Evolutionary conservation across 345 rosid species (phyloP), one percentile per base, ranked within the genome.

Genomic region (Citrus mangshanensis): DNA sequence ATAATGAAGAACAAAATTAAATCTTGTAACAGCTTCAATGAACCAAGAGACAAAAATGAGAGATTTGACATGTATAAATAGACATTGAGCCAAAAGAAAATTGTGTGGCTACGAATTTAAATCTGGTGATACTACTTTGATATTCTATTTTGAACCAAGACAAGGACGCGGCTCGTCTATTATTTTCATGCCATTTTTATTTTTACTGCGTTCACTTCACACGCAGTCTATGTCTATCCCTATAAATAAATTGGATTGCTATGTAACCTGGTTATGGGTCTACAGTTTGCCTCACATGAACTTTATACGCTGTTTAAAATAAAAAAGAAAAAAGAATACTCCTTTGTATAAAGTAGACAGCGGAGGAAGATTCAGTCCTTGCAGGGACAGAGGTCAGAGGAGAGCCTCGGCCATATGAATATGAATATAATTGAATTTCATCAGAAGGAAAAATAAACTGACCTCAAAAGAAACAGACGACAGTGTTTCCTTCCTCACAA

Each of bases 401-500:
- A 46, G 51, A 46, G 51, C 18, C 51, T 1, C 18, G 18, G 18
- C 1, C 51, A 13, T 13, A 13, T 46, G 51, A 12, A 46, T 46
- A 13, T 46, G 51, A 46, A 46, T 46, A 18, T 54, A 6, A 54
- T 4, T 54, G 58, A 54, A 16, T 54, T 54, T 54, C 22, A 10
- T 5, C 19, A 5, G 4, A 65, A 64, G 40, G 24, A 72, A 35
- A 62, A 62, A 0, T 7, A 60, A 55, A 84, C 80, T 80, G 9
- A 95, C 99, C 93, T 88, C 79, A 78, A 95, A 95, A 83, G 84
- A 81, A 70, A 92, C 87, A 65, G 90, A 80, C 46, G 93, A 85
- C 76, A 95, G 77, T 16, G 97, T 85, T 76, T 82, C 86, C 64
- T 72, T 78, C 77, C 88, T 85, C 32, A 67, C 79, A 72, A 86